Conservation (phyloP, 257 asterid genomes). For the Leptodermis oblonga region DNA sequence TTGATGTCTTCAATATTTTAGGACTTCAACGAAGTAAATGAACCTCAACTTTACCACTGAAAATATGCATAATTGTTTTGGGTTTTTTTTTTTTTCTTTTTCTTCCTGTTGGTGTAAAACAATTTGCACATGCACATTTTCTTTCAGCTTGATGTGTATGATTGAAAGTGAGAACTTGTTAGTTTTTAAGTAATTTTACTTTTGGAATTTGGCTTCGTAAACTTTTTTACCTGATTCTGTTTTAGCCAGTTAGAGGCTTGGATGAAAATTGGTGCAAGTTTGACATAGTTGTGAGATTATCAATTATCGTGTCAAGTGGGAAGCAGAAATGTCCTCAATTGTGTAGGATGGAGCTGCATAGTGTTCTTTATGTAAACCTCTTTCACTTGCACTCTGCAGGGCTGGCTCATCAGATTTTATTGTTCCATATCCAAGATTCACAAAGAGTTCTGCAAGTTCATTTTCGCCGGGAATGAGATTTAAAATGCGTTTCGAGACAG, state of each 20-base stretch:
- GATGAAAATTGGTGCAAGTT: not conserved
- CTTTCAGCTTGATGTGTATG: not conserved
- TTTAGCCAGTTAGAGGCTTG: not conserved
- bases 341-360: not conserved
- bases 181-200: too few relatives aligned
- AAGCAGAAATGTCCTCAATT: too few relatives aligned
- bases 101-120: too few relatives aligned
- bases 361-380: not conserved
- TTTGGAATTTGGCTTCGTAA: too few relatives aligned
- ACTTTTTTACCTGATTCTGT: not conserved
- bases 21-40: not conserved
- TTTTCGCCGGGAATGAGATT: conserved; percentile 85
- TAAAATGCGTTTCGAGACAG: conserved; percentile 75
- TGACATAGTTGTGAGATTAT: not conserved
- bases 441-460: conserved; percentile 61
- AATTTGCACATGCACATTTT: not conserved
- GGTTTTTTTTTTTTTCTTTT: too few relatives aligned
- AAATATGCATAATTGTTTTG: too few relatives aligned
- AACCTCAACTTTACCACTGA: not conserved
- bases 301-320: not conserved
- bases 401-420: conserved; percentile 73
- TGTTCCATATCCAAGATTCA: conserved; percentile 66
- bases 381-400: conserved; percentile 37
- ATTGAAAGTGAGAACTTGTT: too few relatives aligned
- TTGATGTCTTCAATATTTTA: not conserved